Evolutionary conservation across 345 rosid genomes (phyloP), one percentile per base, ranked within the genome.

Genomic region (Rhizophora apiculata): DNA sequence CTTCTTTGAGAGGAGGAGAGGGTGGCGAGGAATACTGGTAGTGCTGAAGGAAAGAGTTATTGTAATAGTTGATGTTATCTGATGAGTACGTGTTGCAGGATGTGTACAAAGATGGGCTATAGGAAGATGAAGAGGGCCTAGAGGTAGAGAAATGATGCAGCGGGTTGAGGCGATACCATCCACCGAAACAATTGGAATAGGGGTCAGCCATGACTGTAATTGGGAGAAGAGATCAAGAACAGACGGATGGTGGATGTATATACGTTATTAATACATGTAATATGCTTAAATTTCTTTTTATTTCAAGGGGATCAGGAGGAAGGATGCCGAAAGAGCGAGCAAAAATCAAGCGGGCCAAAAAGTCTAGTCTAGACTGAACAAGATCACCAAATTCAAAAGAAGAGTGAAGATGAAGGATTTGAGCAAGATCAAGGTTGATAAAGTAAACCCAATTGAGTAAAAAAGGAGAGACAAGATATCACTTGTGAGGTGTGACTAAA

Each of bases 1-100:
- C 94, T 80, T 95, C 90, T 78, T 68, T 86, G 10, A 87, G 78
- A 37, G 97, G 98, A 63, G 99, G 96, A 62, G 98, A 88, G 6
- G 88, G 76, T 19, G 88, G 84, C 32, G 78, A 72, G 9, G 77
- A 60, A 15, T 80, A 69, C 51, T 57, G 69, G 13, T 55, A 54
- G 52, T 57, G 69, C 18, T 71, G 68, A 63, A 49, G 5, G 8
- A 62, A 72, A 63, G 55, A 31, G 78, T 73, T 63, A 68, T 16
- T 55, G 63, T 10, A 79, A 67, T 32, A 78, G 43, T 26, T 68
- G 60, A 43, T 69, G 60, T 53, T 67, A 67, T 31, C 68, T n/a
- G 26, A 24, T 3, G 83, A 68, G 76, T 57, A 66, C 66, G 67
- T 55, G 65, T 77, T 72, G 68, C 63, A 70, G 31, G 74, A 75